Base-by-base conservation (phyloP, 2,329 filamentous ascomycete species). In the Plectosphaerella sp. region DNA sequence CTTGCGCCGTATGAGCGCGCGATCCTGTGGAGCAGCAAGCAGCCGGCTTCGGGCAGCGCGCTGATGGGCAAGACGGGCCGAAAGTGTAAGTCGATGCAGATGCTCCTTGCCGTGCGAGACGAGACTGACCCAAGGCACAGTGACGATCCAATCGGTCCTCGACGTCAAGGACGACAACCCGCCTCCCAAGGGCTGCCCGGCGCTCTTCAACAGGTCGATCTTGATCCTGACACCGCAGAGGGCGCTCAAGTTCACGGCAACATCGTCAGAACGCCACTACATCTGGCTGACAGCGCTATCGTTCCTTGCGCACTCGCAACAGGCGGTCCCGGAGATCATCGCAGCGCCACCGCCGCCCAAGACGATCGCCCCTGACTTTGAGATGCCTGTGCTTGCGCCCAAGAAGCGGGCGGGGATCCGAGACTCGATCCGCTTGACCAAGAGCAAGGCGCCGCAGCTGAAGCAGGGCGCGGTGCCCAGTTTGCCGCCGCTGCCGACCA, bases 11-110 rank as follows among this genome's bases (percentile, higher is more conserved):
- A 99, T 64, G 94, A 99, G 71, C 82, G 92, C 57, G 88, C 93
- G 12, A 93, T 99, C 54, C 89, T 99, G 69, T 99, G 94, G 94
- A 97, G 93, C 70, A 96, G 88, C 77, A 97, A 96, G 76, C 94
- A 99, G 71, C 94, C 94, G 15, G 90, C 86, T 10, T 91, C 86
- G 60, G 91, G 92, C 33, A 88, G 84, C 61, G 93, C 92, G 33
- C 72, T 99, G 68, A 80, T 97, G 77, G 94, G 94, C 59, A 99
- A 97, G 76, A 88, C 88, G 65, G 94, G 94, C 51, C 86, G 94
- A 61, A 99, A 97, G 73, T 73, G 93, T 96, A 79, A 85, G 91
- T 84, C 52, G 48, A 51, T 47, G 50, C 16, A 43, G 41, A 20
- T 43, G 41, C 18, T 43, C 11, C 46, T 52, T 58, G 61, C 66